Percentiles rank a stretch among this genome's conserved stretches.
Evolutionary conservation across 2,329 filamentous ascomycete genomes (phyloP).

Genomic region (Phaeosphaeria sp.): DNA sequence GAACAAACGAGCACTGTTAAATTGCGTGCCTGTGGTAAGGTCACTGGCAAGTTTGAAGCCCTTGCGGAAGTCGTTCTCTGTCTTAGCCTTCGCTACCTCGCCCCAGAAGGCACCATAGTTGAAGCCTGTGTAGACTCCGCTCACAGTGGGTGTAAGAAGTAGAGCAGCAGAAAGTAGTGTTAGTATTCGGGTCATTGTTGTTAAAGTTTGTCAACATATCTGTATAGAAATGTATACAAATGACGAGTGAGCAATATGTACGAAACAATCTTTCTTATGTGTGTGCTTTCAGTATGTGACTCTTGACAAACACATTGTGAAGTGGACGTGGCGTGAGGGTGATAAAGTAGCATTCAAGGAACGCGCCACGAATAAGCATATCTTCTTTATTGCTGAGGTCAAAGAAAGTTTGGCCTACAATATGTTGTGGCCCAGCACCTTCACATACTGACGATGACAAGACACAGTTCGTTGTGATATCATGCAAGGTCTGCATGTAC

Average conservation of each 20-base stretch:
- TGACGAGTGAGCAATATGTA: background rate
- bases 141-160: constrained; percentile 16
- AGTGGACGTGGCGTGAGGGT: background rate
- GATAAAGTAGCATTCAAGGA: background rate
- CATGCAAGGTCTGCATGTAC: background rate
- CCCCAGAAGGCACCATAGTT: constrained; percentile 38
- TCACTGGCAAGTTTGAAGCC: constrained; percentile 31
- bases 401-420: background rate
- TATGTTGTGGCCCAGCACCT: background rate
- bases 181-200: constrained; percentile 10
- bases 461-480: background rate
- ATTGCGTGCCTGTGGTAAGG: constrained; percentile 56
- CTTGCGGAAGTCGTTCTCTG: constrained; percentile 28
- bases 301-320: background rate
- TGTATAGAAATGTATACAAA: background rate
- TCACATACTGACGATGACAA: background rate
- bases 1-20: constrained; percentile 73
- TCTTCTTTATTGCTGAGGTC: background rate
- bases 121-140: constrained; percentile 34
- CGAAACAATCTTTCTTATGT: background rate
- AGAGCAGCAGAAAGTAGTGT: constrained; percentile 3
- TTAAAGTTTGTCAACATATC: background rate
- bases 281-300: background rate
- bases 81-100: constrained; percentile 19
- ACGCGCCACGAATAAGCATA: background rate